A percentile compares a stretch with the other conserved stretches of the same genome.
phyloP scores from a whole-genome alignment of 2,329 filamentous ascomycete species.

The Seiridium unicorne region DNA sequence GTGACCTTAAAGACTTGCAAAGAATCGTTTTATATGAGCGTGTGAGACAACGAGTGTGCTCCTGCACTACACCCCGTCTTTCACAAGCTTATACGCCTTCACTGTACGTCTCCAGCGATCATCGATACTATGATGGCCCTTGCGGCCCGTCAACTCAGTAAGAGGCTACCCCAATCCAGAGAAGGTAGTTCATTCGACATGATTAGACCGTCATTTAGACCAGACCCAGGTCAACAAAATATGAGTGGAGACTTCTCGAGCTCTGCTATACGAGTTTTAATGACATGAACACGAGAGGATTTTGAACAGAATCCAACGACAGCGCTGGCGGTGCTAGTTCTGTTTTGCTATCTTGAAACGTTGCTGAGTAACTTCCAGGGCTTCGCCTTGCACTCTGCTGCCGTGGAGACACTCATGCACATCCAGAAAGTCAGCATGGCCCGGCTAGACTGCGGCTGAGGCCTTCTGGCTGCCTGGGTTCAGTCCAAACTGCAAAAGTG shows the following conservation, averaged over 20 bases:
- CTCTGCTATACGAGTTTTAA: constrained; percentile 7
- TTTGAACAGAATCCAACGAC: not conserved
- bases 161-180: too few relatives aligned
- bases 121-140: too few relatives aligned
- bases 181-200: too few relatives aligned
- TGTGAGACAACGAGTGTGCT: too few relatives aligned
- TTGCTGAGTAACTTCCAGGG: not conserved
- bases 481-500: not conserved
- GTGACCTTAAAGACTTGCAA: too few relatives aligned
- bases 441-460: not conserved
- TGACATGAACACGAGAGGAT: not conserved
- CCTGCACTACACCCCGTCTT: too few relatives aligned
- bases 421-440: not conserved
- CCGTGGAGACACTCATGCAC: not conserved
- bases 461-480: not conserved
- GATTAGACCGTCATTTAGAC: not conserved
- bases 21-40: too few relatives aligned
- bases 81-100: too few relatives aligned
- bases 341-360: constrained; percentile 4
- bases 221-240: constrained; percentile 3
- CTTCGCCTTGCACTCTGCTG: not conserved
- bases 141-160: too few relatives aligned
- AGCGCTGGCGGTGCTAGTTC: constrained; percentile 1
- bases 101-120: too few relatives aligned
- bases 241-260: constrained; percentile 6